phyloP scores from a whole-genome alignment of 768 basidiomycete species.

The Podaxis sp. region DNA sequence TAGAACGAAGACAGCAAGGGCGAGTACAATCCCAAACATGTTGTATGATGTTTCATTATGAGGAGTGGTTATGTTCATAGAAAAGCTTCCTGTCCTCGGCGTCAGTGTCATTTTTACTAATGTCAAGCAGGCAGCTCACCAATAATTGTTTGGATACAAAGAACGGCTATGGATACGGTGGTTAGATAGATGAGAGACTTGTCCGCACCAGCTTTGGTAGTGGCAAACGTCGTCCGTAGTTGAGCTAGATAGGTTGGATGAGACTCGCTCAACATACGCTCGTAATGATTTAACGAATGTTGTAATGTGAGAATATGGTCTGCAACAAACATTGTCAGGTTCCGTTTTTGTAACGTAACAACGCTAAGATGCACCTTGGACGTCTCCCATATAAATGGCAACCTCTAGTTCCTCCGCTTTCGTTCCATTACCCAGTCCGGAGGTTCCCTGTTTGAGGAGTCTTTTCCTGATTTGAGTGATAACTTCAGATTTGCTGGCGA shows the following conservation, averaged over 20 bases:
- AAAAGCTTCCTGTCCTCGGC: constrained; percentile 54
- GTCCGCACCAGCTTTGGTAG: constrained; percentile 63
- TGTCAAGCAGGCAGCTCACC: constrained; percentile 38
- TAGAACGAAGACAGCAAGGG: constrained; percentile 44
- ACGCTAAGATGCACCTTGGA: constrained; percentile 64
- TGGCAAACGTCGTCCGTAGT: constrained; percentile 60
- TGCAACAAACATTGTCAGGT: constrained; percentile 28
- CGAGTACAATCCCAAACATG: constrained; percentile 57
- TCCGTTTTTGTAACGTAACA: neutral
- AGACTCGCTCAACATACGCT: constrained; percentile 84
- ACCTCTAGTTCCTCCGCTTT: constrained; percentile 65
- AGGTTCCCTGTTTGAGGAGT: constrained; percentile 41
- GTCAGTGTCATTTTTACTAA: neutral
- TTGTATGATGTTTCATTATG: constrained; percentile 45
- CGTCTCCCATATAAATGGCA: constrained; percentile 86
- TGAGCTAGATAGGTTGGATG: constrained; percentile 86
- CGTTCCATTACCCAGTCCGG: constrained; percentile 34
- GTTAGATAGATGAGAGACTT: constrained; percentile 67
- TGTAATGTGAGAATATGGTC: constrained; percentile 91
- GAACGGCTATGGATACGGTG: constrained; percentile 61
- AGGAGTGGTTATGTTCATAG: constrained; percentile 68
- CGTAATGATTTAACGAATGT: constrained; percentile 81
- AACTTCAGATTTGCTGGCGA: constrained; percentile 83
- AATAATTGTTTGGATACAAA: constrained; percentile 61
- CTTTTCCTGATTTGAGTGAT: constrained; percentile 79